Evolutionary conservation across 768 basidiomycete species (phyloP).

Genomic region (Boletus fagicola): DNA sequence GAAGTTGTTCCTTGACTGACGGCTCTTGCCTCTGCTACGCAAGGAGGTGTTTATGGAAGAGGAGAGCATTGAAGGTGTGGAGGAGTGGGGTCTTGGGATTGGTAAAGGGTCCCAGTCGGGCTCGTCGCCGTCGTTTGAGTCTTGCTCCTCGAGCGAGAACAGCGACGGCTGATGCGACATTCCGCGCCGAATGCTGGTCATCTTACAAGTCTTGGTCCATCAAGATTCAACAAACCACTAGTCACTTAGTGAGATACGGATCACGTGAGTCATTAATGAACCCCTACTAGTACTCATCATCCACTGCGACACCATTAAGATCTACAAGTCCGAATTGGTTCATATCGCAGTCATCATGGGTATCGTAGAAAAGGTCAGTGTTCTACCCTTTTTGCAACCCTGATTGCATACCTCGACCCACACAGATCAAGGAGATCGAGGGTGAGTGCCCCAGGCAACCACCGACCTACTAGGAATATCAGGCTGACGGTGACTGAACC

Average conservation of each 20-base stretch:
- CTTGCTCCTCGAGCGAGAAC: conserved; percentile 62
- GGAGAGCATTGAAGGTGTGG: conserved; percentile 24
- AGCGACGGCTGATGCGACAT: conserved; percentile 59
- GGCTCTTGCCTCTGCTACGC: conserved; percentile 33
- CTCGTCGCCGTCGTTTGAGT: conserved; percentile 45
- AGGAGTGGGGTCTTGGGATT: conserved; percentile 28
- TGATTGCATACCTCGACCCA: conserved; percentile 5
- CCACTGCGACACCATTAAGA: background rate
- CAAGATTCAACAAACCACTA: background rate
- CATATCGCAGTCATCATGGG: conserved; percentile 64
- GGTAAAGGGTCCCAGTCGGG: conserved; percentile 43
- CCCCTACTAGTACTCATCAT: no score
- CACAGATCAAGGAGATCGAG: conserved; percentile 92
- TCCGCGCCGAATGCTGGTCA: conserved; percentile 26
- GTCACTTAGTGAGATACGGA: background rate
- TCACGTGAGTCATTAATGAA: conserved; percentile 11
- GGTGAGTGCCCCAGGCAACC: conserved; percentile 49
- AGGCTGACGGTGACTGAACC: conserved; percentile 9
- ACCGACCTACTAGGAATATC: background rate
- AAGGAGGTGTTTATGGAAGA: conserved; percentile 31
- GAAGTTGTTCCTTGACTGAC: conserved; percentile 31
- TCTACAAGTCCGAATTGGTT: background rate
- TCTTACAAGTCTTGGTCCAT: conserved; percentile 6
- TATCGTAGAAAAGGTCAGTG: conserved; percentile 82
- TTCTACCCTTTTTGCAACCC: conserved; percentile 1